Evolutionary conservation across 441 rosid genomes (phyloP), one percentile per base, ranked within the genome.

Genomic region (Euphorbia celastroides): DNA sequence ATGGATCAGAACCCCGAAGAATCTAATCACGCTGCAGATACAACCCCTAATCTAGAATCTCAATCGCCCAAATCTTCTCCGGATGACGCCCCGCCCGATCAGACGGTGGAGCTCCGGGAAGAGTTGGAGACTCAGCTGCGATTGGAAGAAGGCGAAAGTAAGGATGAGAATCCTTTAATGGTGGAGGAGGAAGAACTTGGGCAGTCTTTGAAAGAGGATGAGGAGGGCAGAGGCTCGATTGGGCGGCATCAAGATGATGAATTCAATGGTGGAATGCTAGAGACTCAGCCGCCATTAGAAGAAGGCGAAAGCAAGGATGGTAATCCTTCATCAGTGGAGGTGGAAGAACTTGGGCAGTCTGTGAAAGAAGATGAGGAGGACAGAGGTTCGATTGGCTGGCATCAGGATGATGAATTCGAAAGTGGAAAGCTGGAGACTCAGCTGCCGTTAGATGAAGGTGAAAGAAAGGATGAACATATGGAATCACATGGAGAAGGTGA

Each of bases 11-110:
- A 60, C 32, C 57, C 69, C 41, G 74, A 75, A 58, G 20, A 51
- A 38, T 19, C 73, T 20, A 7, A 27, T 50, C 59, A 66, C 44
- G 28, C 60, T 30, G 3, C 72, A 2, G 34, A 28, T 61, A 54
- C 28, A 50, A 16, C 2, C 26, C 42, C 52, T 16, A 31, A 61
- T 38, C 12, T 64, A 55, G 84, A 64, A 71, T 58, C 73, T 31
- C 64, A 46, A 62, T 59, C 69, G 16, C 26, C 74, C 2, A 5
- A 44, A 8, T 23, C 64, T 34, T 70, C 65, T 68, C 72, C 65
- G 19, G 72, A 64, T 63, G 58, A 60, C 46, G 20, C 31, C 16
- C 69, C 63, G 17, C 62, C 79, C 41, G 78, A 68, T 59, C 72
- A 30, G 62, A 36, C 65, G 17, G 58, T 66, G 1, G 17, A 20